Base-by-base conservation (phyloP, 805 yeast species). In the Wickerhamiella sorbophila region DNA sequence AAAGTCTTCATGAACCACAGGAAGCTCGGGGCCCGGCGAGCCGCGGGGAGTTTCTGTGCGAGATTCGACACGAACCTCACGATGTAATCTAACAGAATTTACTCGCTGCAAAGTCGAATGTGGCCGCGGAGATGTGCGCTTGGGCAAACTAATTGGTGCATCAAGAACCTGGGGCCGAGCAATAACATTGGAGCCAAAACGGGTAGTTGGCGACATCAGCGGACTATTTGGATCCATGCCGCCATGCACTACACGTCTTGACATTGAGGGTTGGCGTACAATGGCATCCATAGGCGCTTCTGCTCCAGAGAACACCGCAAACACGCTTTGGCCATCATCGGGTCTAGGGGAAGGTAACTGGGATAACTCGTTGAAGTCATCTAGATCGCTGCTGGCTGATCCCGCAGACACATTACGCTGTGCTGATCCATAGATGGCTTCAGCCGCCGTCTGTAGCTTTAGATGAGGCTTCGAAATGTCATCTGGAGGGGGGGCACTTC, bases 321-420 rank as follows among this genome's bases (percentile, higher is more conserved):
- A 44, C 17, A 39, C 36, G 12, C 43, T 42, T 14, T 20, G 31
- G 15, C 17, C 44, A 24, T 16, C n/a, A 24, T 19, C 38, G 15
- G 39, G 33, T 2, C 43, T 38, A 4, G 48, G 48, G 19, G 45
- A 41, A 3, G 48, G 48, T 17, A 44, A 38, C 24, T 39, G 29
- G 10, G 45, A 42, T 15, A 44, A 37, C 31, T 42, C 47, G 15
- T 24, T 26, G 15, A 22, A 36, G 4, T 36, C 38, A 10, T 24
- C 21, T 8, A 24, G 6, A 6, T 24, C 29, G 29, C 29, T 24
- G 29, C 29, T 24, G 29, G 12, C 10, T 12, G 29, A 12, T 8
- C 29, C 29, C 12, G 29, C 6, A 6, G 29, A 24, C 29, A 24
- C 29, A 6, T 8, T 12, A 24, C 29, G 29, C 12, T 24, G 29